Evolutionary conservation across 371 early-diverging fungal genomes (phyloP), one percentile per base, ranked within the genome.

Genomic region (Batkoa obscura): DNA sequence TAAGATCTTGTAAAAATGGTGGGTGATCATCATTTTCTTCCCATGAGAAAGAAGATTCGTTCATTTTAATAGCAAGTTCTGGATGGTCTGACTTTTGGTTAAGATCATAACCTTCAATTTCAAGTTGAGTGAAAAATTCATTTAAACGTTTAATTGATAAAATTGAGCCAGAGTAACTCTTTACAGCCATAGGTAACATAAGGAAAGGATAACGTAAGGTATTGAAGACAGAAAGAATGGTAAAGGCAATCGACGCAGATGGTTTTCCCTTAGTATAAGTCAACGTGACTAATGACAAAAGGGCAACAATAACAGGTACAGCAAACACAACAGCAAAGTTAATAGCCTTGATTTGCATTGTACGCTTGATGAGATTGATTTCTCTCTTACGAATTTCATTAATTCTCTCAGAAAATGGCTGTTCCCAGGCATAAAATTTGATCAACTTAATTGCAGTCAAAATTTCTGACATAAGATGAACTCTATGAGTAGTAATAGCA

Each of bases 361-460:
- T 65, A 23, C 52, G 56, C 5, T 69, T 59, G 43, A 80, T 59
- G 33, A 67, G 66, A 0, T 42, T 15, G 55, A 79, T 68, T 60
- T 84, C 82, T 48, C 69, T 63, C 8, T 51, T 58, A 4, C 81
- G 63, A 5, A 72, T 68, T 4, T 62, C 63, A 31, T 59, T 59
- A 15, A 72, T 64, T 15, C 66, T 63, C 6, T 70, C 66, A 49
- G 66, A 59, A 49, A 71, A 72, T 38, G 63, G 74, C 1, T 62
- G 52, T 57, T 84, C 82, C 82, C 82, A 82, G 1, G 81, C 81
- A 60, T 83, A 81, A 60, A 80, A 81, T 63, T 84, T 84, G 62
- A 84, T 79, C 33, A 83, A 62, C 62, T 81, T 83, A 59, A 84
- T 80, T 33, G 80, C 79, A 0, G 83, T 82, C 38, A 84, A 59